Base-by-base conservation (phyloP, 495 filamentous ascomycete genomes). In the Immersiella caudata region DNA sequence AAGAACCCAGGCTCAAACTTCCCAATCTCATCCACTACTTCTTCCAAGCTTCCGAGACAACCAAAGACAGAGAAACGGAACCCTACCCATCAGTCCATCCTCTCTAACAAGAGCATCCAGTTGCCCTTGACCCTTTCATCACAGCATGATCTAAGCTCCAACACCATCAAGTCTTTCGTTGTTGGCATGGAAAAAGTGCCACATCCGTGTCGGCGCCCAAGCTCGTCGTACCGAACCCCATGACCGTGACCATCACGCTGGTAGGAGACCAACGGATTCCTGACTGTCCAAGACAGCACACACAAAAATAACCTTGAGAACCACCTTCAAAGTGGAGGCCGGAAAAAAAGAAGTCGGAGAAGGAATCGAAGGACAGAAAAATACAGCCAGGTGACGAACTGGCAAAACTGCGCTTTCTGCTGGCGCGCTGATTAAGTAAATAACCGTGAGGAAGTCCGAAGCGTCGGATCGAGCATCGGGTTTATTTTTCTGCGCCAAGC, bases 401-500 rank as follows among this genome's bases (percentile, higher is more conserved):
- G 29, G 25, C 9, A 62, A 66, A 56, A 33, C 50, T 52, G 62
- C 51, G 27, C 54, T 7, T n/a, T 33, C 55, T 51, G 65, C 67
- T 60, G 67, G 63, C 70, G 11, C 65, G 68, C 40, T 46, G 40
- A 46, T 60, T 66, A 21, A 68, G 56, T 60, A 65, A 65, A 67
- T 20, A 62, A 67, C 40, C 64, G 25, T 66, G 49, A 50, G 60
- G 46, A 57, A 65, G 27, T 35, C 27, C 56, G 27, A 67, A 63
- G 16, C 20, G 52, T 65, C 63, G 58, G 59, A 18, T 64, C 63
- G 60, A 68, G 29, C n/a, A 62, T 59, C 40, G 56, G 26, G 65
- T 67, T 67, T 71, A 36, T 65, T 68, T 58, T 66, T 68, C 69
- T 22, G 59, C 66, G 66, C 63, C 58, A 33, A 40, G 64, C 51